These are phyloP conservation scores for Gossypium herbaceum DNA, from an alignment of 345 rosid species.

Conservation along the genomic window DNA sequence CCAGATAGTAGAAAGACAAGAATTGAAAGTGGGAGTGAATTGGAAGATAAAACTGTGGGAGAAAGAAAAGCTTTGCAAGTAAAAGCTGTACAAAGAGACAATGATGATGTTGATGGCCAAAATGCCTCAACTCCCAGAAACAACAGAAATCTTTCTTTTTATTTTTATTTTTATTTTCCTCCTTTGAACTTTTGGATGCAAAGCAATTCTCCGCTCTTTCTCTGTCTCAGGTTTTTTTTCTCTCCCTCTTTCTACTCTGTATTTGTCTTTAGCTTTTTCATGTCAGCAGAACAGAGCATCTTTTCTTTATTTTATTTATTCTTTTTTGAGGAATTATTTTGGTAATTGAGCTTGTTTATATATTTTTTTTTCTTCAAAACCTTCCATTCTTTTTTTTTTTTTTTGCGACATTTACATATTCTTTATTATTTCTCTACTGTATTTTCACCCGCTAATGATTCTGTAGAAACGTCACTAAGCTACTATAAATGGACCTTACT, in stretches of 20 bases:
- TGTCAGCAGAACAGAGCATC: conserved; percentile 17
- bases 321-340: not conserved
- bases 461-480: not conserved
- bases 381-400: not conserved
- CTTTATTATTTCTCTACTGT: not conserved
- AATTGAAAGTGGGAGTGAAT: conserved; percentile 13
- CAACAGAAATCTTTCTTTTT: conserved; percentile 20
- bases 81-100: not conserved
- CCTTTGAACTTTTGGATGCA: conserved; percentile 5
- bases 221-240: not conserved
- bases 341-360: not conserved
- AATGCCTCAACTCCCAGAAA: conserved; percentile 17
- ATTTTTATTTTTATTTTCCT: not conserved
- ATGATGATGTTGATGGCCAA: not conserved
- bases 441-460: not conserved
- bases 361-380: not conserved
- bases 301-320: conserved; percentile 7
- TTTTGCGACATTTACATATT: not conserved
- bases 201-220: not conserved
- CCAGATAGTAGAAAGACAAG: conserved; percentile 7
- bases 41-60: not conserved
- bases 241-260: conserved; percentile 14
- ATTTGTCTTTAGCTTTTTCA: conserved; percentile 30
- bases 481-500: not conserved
- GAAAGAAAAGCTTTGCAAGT: conserved; percentile 23